Conservation (phyloP, 1,139 yeast species). For the Taphrina betulina region DNA sequence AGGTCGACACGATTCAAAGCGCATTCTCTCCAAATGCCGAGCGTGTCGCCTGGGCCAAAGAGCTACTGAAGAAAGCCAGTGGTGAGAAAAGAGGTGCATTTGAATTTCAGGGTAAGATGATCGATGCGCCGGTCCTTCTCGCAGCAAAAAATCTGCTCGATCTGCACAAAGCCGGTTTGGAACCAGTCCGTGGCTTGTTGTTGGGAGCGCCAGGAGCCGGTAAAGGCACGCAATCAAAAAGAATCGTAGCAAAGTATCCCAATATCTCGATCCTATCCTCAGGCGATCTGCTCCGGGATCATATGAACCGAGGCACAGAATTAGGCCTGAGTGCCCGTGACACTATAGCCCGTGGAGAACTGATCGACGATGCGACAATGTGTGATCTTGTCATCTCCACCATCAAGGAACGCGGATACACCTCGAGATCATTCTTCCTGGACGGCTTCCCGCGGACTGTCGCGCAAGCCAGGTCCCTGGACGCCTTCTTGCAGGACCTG, state of each 20-base stretch:
- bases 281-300: slow-evolving; percentile 98
- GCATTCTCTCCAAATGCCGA: slow-evolving; percentile 20
- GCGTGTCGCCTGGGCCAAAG: slow-evolving; percentile 16
- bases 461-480: slow-evolving; percentile 97
- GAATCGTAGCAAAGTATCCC: slow-evolving; percentile 57
- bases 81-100: slow-evolving; percentile 22
- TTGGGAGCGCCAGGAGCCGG: slow-evolving; percentile 95
- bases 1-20: slow-evolving; percentile 11
- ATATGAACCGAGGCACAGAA: slow-evolving; percentile 85
- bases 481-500: slow-evolving; percentile 74
- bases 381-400: slow-evolving; percentile 79
- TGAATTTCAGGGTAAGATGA: slow-evolving; percentile 29
- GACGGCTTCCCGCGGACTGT: slow-evolving; percentile 99
- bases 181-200: slow-evolving; percentile 54
- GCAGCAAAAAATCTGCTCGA: slow-evolving; percentile 4
- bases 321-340: slow-evolving; percentile 94
- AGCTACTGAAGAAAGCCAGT: slow-evolving; percentile 3
- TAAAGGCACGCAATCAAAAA: slow-evolving; percentile 79
- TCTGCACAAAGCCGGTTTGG: slow-evolving; percentile 1
- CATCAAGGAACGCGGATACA: slow-evolving; percentile 13
- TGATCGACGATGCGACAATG: slow-evolving; percentile 96
- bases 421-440: slow-evolving; percentile 59
- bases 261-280: slow-evolving; percentile 57
- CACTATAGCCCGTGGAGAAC: slow-evolving; percentile 98
- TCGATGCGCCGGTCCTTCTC: slow-evolving; percentile 25